Conservation (phyloP, 1,139 yeast genomes). For the Nematodospora anomalae region DNA sequence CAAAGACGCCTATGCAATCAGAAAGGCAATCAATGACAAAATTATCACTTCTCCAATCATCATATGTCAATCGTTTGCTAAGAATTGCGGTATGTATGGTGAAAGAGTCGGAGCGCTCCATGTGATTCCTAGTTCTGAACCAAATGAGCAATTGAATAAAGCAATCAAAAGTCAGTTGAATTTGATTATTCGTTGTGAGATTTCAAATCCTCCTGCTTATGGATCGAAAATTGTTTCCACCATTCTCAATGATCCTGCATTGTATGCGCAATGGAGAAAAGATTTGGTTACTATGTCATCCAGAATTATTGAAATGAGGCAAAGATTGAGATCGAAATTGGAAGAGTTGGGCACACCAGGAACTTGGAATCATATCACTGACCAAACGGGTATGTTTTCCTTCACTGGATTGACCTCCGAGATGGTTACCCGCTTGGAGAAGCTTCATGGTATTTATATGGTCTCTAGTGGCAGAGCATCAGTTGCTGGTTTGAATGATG, state of each 20-base stretch:
- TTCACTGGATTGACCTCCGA: conserved; percentile 82
- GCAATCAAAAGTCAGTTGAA: conserved; percentile 77
- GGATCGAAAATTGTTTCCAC: conserved; percentile 91
- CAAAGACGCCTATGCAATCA: conserved; percentile 83
- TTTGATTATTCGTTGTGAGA: conserved; percentile 75
- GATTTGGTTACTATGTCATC: conserved; percentile 89
- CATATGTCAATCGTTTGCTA: conserved; percentile 95
- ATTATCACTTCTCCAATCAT: conserved; percentile 50
- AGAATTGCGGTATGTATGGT: conserved; percentile 96
- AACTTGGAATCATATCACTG: conserved; percentile 88
- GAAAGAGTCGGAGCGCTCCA: conserved; percentile 96
- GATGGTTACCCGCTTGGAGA: conserved; percentile 78
- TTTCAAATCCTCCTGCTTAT: conserved; percentile 93
- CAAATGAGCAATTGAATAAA: conserved; percentile 27
- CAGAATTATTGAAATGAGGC: conserved; percentile 79
- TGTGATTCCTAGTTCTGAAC: conserved; percentile 49
- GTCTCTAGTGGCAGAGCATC: conserved; percentile 89
- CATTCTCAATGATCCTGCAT: conserved; percentile 63
- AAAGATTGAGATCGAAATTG: conserved; percentile 59
- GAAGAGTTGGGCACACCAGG: conserved; percentile 73
- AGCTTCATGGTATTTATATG: conserved; percentile 74
- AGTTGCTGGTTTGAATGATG: conserved; percentile 86
- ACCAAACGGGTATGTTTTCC: conserved; percentile 96
- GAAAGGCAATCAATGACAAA: conserved; percentile 66
- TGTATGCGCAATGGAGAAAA: conserved; percentile 77